Percentiles rank a stretch among this genome's conserved stretches.
These are phyloP conservation scores for Amborella trichopoda DNA, from an alignment of 164 flowering plant species.

Conservation along the genomic window DNA sequence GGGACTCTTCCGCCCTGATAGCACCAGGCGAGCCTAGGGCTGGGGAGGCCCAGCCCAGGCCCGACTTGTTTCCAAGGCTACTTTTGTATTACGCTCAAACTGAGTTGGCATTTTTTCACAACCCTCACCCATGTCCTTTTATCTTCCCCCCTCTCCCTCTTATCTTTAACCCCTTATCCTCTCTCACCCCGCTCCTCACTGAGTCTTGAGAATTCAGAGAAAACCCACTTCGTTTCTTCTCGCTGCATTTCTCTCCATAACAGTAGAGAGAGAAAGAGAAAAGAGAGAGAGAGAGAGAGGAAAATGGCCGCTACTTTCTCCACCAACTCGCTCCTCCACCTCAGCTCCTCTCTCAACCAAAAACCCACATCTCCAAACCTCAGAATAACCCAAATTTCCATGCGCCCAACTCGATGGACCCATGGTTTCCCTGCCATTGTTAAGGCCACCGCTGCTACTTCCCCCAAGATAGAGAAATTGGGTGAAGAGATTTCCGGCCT, in stretches of 20 bases:
- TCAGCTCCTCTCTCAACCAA: conserved; percentile 9
- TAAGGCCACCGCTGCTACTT: conserved; percentile 33
- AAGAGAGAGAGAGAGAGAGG: not conserved
- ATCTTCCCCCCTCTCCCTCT: conserved; percentile 5
- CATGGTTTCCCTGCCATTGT: conserved; percentile 29
- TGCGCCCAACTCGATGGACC: conserved; percentile 18
- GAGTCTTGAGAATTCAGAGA: not conserved
- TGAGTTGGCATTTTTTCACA: too few relatives aligned
- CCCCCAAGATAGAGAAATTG: conserved; percentile 51
- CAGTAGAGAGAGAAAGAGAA: too few relatives aligned
- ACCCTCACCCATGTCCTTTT: conserved; percentile 8
- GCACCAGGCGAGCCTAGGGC: too few relatives aligned
- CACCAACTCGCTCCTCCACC: conserved; percentile 22
- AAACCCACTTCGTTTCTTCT: not conserved
- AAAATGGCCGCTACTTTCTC: conserved; percentile 26
- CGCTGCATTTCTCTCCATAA: too few relatives aligned
- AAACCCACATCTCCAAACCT: conserved; percentile 11
- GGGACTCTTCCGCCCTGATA: too few relatives aligned
- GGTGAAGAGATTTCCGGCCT: conserved; percentile 46
- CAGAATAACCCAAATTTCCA: conserved; percentile 16
- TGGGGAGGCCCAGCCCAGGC: too few relatives aligned
- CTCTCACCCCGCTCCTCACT: not conserved
- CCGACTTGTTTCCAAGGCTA: too few relatives aligned
- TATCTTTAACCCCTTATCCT: conserved; percentile 2
- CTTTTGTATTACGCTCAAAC: too few relatives aligned